These are phyloP conservation scores for Alternaria tenuissima DNA, from an alignment of 2,329 filamentous ascomycete genomes.

Conservation along the genomic window DNA sequence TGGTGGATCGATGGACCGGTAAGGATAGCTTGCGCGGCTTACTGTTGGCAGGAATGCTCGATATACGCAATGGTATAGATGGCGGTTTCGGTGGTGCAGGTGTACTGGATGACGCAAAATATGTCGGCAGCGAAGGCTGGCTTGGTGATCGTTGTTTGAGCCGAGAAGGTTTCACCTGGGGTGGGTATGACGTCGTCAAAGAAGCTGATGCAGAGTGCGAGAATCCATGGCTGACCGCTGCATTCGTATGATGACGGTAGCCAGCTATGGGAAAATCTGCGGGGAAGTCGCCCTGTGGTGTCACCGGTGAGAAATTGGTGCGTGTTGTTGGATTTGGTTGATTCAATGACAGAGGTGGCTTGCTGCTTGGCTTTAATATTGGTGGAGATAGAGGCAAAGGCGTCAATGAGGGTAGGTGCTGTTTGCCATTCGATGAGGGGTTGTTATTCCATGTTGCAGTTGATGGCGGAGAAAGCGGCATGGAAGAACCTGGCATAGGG, in stretches of 20 bases:
- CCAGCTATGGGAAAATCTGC: conserved; percentile 23
- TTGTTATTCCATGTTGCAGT: conserved; percentile 27
- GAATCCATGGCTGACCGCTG: neutral
- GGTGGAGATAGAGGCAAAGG: conserved; percentile 47
- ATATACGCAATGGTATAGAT: conserved; percentile 46
- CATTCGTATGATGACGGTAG: conserved; percentile 16
- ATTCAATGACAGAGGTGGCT: conserved; percentile 41
- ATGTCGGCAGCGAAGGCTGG: conserved; percentile 31
- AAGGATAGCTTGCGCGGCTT: conserved; percentile 46
- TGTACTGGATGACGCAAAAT: conserved; percentile 21
- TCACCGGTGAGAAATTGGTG: conserved; percentile 38
- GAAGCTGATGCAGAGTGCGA: conserved; percentile 38
- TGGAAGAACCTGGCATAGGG: conserved; percentile 28
- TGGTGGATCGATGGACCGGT: conserved; percentile 28
- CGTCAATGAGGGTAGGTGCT: conserved; percentile 32
- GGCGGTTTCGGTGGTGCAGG: conserved; percentile 27
- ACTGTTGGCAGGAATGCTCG: conserved; percentile 43
- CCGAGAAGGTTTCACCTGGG: conserved; percentile 1
- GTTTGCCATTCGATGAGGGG: conserved; percentile 24
- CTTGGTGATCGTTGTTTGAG: conserved; percentile 32
- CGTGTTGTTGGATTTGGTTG: conserved; percentile 45
- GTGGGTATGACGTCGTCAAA: conserved; percentile 15
- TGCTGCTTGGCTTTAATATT: conserved; percentile 44
- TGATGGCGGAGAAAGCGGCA: conserved; percentile 35
- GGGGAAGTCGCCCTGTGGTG: conserved; percentile 23